Evolutionary conservation across 371 early-diverging fungal species (phyloP), one percentile per base, ranked within the genome.

Genomic region (Lichtheimia ramosa): DNA sequence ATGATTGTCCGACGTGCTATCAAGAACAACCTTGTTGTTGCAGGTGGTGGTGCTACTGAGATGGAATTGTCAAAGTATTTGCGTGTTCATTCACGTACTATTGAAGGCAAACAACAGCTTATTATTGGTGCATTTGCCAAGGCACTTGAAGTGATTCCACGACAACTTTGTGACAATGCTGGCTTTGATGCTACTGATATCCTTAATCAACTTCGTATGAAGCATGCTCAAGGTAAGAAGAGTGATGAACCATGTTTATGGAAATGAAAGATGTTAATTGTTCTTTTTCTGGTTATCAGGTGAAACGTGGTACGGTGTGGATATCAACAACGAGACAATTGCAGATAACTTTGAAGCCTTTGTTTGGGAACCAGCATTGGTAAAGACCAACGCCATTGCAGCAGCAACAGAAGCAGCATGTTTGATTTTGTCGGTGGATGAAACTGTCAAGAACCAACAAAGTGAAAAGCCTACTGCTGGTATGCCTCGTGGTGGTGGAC

Each of bases 121-220:
- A 91, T 99, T 53, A 91, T 96, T 75, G 89, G 89, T 48, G 97
- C 99, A 1, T 95, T 96, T 75, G 98, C 99, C 53, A 95, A 95
- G 75, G 99, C 99, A 13, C 88, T 99, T 58, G 99, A 99, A 81
- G 90, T 97, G 28, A 98, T 99, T 66, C 99, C 99, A 13, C 91
- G 98, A 73, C 98, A 98, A 77, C 86, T 99, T 28, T 95, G 97
- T 76, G 96, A 96, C 77, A 99, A 99, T 79, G 99, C 99, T 62
- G 99, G 99, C 59, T 96, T 99, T 64, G 99, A 99, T 74, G 92
- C 99, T n/a, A 99, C 98, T 12, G 96, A 95, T 75, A 92, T 96
- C 62, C 83, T 99, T 50, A 99, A 98, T 83, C 89, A 95, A 81
- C 84, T 99, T 58, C 89, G 99, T 71, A 93, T 95, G 82, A 89